Conservation (phyloP, 371 early-diverging fungal species). For the Rhizomucor miehei region DNA sequence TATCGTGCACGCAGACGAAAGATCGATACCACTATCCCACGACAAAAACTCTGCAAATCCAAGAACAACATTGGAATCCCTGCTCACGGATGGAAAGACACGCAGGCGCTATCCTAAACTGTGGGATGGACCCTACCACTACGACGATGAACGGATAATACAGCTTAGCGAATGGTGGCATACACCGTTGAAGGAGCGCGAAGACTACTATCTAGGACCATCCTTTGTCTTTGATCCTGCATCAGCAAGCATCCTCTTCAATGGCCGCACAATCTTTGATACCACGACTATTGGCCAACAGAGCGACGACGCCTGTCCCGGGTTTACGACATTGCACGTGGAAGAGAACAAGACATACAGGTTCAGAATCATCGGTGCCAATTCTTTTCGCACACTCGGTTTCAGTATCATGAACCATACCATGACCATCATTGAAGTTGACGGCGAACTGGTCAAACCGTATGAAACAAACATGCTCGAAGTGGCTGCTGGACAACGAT, state of each 20-base stretch:
- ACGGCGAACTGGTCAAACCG: slow-evolving; percentile 28
- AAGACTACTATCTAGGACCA: slow-evolving; percentile 17
- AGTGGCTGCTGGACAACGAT: slow-evolving; percentile 37
- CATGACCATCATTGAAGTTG: slow-evolving; percentile 39
- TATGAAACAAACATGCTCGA: slow-evolving; percentile 24
- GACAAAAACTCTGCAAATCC: too few species aligned
- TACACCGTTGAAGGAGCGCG: slow-evolving; percentile 12
- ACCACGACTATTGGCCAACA: too few species aligned
- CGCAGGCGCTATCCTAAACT: too few species aligned
- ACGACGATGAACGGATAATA: slow-evolving; percentile 40
- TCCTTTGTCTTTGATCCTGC: slow-evolving; percentile 16
- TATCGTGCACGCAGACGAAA: slow-evolving; percentile 39
- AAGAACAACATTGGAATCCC: too few species aligned
- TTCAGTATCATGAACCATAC: slow-evolving; percentile 31
- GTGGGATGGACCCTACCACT: too few species aligned
- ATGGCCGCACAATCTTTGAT: slow-evolving; percentile 22
- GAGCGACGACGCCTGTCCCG: slow-evolving; percentile 18
- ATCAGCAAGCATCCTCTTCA: slow-evolving; percentile 29
- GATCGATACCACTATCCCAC: too few species aligned
- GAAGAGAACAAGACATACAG: slow-evolving; percentile 29
- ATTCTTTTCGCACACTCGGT: slow-evolving; percentile 26
- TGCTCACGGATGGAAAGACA: too few species aligned
- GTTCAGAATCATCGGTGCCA: slow-evolving; percentile 39
- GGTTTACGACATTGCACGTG: slow-evolving; percentile 21
- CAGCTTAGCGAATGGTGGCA: slow-evolving; percentile 50